Conservation (phyloP, 2,329 filamentous ascomycete species). For the Hypoxylon sp. region DNA sequence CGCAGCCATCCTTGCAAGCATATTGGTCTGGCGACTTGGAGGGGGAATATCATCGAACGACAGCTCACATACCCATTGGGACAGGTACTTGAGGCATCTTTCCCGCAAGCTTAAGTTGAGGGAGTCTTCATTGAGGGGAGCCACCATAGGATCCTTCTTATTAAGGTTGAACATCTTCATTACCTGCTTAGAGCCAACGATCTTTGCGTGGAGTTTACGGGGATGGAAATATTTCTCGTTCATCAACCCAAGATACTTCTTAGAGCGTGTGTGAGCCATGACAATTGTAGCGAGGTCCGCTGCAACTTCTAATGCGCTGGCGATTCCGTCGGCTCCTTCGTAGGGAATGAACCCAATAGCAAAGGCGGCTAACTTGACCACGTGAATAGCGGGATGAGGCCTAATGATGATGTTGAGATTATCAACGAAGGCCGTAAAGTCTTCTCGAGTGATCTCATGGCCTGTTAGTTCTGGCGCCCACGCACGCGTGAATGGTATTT, state of each 20-base stretch:
- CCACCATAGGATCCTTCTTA: conserved; percentile 41
- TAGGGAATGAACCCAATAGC: conserved; percentile 52
- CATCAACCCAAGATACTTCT: conserved; percentile 50
- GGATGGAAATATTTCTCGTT: conserved; percentile 55
- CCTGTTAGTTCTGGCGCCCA: conserved; percentile 46
- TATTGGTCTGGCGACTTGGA: conserved; percentile 37
- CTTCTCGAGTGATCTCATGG: conserved; percentile 45
- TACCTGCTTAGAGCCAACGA: conserved; percentile 49
- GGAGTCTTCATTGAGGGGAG: conserved; percentile 44
- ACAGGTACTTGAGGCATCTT: conserved; percentile 46
- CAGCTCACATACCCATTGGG: conserved; percentile 33
- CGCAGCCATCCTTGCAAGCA: conserved; percentile 49
- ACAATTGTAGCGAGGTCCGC: conserved; percentile 46
- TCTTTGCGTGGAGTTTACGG: conserved; percentile 52
- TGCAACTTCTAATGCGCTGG: conserved; percentile 42
- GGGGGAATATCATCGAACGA: conserved; percentile 40
- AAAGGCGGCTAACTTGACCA: conserved; percentile 47
- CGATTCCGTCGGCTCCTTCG: conserved; percentile 46
- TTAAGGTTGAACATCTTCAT: conserved; percentile 46
- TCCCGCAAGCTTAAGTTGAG: conserved; percentile 47
- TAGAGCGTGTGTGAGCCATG: conserved; percentile 49
- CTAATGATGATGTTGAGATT: conserved; percentile 56
- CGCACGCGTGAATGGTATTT: conserved; percentile 51
- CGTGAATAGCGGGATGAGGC: conserved; percentile 51
- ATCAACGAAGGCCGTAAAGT: conserved; percentile 57